A percentile compares a stretch with the other conserved stretches of the same genome.
Evolutionary conservation across 805 yeast species (phyloP).

Genomic region (Hanseniaspora valbyensis): DNA sequence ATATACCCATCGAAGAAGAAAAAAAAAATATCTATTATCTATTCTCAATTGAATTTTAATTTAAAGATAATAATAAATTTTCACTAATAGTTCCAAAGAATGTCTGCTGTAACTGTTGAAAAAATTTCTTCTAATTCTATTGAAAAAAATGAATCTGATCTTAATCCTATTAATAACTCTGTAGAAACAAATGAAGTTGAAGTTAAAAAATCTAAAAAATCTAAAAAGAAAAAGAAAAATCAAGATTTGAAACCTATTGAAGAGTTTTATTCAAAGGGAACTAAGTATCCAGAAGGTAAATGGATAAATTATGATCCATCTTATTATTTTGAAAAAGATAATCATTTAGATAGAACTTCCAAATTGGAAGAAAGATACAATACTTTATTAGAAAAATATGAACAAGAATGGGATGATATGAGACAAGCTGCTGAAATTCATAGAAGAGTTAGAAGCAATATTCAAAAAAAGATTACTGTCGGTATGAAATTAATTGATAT

Average conservation of each 20-base stretch:
- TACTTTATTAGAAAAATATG: slow-evolving; percentile 42
- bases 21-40: too few relatives aligned
- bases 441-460: slow-evolving; percentile 75
- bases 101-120: too few relatives aligned
- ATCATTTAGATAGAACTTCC: slow-evolving; percentile 63
- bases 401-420: slow-evolving; percentile 64
- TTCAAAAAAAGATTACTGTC: slow-evolving; percentile 64
- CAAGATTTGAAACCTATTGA: slow-evolving; percentile 51
- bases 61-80: too few relatives aligned
- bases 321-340: slow-evolving; percentile 33
- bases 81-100: too few relatives aligned
- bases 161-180: not conserved
- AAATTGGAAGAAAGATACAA: slow-evolving; percentile 75
- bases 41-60: too few relatives aligned
- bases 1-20: too few relatives aligned
- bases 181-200: not conserved
- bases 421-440: slow-evolving; percentile 96
- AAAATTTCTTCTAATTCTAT: too few relatives aligned
- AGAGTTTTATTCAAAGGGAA: slow-evolving; percentile 51
- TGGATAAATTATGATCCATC: slow-evolving; percentile 51
- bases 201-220: slow-evolving; percentile 42
- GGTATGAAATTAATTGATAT: slow-evolving; percentile 88
- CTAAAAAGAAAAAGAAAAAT: slow-evolving; percentile 47
- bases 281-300: slow-evolving; percentile 75
- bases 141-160: too few relatives aligned